Conservation (phyloP, 306 rosid species). For the Castanea sativa region DNA sequence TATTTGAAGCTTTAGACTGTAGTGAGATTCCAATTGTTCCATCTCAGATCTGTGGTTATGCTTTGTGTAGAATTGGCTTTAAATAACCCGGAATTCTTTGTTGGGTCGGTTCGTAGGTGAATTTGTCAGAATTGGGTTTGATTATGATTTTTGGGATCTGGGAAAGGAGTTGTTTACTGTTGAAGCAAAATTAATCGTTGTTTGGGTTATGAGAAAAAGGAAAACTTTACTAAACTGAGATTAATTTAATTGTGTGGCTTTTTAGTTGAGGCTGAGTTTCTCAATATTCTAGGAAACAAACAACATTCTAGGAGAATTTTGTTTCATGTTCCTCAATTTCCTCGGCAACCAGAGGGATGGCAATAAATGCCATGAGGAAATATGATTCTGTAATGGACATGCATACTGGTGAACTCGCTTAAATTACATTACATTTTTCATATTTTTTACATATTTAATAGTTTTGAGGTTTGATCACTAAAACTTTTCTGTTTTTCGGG, state of each 20-base stretch:
- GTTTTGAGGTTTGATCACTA: background rate
- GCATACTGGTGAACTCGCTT: too few relatives aligned
- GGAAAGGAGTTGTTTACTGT: background rate
- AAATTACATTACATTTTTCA: too few relatives aligned
- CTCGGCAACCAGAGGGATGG: constrained; percentile 1
- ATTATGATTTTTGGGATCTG: background rate
- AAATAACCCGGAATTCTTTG: background rate
- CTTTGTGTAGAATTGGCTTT: background rate
- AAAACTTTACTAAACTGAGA: background rate
- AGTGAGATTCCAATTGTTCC: background rate
- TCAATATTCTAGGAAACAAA: background rate
- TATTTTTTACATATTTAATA: background rate
- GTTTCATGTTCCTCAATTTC: constrained; percentile 4
- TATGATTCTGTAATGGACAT: background rate
- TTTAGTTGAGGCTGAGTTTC: background rate
- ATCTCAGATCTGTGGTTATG: background rate
- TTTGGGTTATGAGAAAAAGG: background rate
- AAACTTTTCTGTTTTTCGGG: background rate
- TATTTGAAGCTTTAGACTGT: background rate
- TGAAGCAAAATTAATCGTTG: background rate
- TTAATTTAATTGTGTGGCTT: background rate
- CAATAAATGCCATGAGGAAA: background rate
- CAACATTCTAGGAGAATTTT: background rate
- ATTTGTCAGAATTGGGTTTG: background rate
- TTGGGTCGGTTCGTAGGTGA: background rate